Evolutionary conservation across 768 basidiomycete genomes (phyloP).

Genomic region (Pholiota microspora): DNA sequence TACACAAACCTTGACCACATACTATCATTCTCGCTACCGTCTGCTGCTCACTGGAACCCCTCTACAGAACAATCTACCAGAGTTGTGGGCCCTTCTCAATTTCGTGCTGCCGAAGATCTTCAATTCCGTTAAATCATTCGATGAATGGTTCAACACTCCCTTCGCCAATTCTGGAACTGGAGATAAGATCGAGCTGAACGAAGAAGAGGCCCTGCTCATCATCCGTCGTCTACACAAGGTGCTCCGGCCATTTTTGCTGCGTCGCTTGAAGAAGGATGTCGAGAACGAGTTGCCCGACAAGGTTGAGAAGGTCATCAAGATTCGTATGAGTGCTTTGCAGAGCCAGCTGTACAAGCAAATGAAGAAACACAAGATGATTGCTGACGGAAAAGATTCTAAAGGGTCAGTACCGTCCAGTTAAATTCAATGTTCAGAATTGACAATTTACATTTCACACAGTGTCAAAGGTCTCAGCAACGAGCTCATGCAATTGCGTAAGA

Average conservation of each 20-base stretch:
- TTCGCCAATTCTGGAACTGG: conserved; percentile 98
- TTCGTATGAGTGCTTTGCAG: conserved; percentile 91
- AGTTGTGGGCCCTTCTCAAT: conserved; percentile 93
- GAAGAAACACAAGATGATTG: conserved; percentile 98
- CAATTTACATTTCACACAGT: conserved; percentile 57
- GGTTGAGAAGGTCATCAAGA: conserved; percentile 97
- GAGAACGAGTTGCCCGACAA: conserved; percentile 95
- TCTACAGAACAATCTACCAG: conserved; percentile 94
- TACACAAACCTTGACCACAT: conserved; percentile 84
- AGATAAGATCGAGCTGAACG: conserved; percentile 98
- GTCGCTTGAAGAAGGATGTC: conserved; percentile 94
- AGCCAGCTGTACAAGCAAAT: conserved; percentile 94
- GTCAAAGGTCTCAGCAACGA: conserved; percentile 92
- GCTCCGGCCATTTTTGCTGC: conserved; percentile 88
- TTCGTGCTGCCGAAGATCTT: conserved; percentile 95
- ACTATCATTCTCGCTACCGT: conserved; percentile 90
- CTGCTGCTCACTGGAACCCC: conserved; percentile 96
- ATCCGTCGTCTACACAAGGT: conserved; percentile 97
- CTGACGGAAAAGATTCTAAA: conserved; percentile 71
- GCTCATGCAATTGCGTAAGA: conserved; percentile 97
- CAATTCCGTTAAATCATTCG: conserved; percentile 98
- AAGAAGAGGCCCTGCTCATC: conserved; percentile 98
- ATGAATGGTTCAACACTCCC: conserved; percentile 99
- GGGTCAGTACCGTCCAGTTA: conserved; percentile 48
- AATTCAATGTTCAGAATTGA: neutral